Percentiles rank a stretch among this genome's conserved stretches.
phyloP scores from a whole-genome alignment of 495 filamentous ascomycete species.

The Recurvomyces mirabilis region DNA sequence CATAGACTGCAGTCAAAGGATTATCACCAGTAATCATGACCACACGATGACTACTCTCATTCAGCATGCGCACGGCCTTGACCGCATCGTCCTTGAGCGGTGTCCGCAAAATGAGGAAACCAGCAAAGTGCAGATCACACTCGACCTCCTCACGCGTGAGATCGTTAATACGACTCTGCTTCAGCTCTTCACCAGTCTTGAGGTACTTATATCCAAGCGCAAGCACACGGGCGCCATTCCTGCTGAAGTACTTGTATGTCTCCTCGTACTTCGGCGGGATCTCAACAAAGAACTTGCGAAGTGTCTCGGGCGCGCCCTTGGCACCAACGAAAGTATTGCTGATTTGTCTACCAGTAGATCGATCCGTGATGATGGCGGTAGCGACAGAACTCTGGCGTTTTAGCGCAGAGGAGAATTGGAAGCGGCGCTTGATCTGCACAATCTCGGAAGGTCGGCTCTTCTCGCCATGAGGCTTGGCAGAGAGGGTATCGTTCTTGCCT shows the following conservation, averaged over 20 bases:
- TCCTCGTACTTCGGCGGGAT: slow-evolving; percentile 88
- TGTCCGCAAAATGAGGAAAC: slow-evolving; percentile 90
- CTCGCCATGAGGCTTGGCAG: slow-evolving; percentile 34
- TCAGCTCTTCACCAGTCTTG: slow-evolving; percentile 64
- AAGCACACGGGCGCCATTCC: slow-evolving; percentile 85
- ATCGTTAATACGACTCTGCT: slow-evolving; percentile 77
- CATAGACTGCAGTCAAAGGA: slow-evolving; percentile 89
- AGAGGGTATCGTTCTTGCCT: slow-evolving; percentile 72
- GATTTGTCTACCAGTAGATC: slow-evolving; percentile 56
- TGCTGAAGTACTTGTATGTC: slow-evolving; percentile 94
- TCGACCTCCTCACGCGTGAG: slow-evolving; percentile 88
- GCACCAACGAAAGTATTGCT: slow-evolving; percentile 83
- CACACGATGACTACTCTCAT: slow-evolving; percentile 94
- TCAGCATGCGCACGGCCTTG: slow-evolving; percentile 88
- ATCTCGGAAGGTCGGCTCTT: slow-evolving; percentile 32
- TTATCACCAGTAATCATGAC: slow-evolving; percentile 99
- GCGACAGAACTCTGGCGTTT: slow-evolving; percentile 95
- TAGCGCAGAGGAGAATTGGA: slow-evolving; percentile 94
- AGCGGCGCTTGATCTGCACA: slow-evolving; percentile 89
- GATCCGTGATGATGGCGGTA: slow-evolving; percentile 56
- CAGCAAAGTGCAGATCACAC: slow-evolving; percentile 72
- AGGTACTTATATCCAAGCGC: slow-evolving; percentile 91
- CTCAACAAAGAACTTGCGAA: slow-evolving; percentile 77
- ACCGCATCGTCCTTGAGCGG: slow-evolving; percentile 95
- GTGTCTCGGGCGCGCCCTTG: slow-evolving; percentile 95